phyloP scores from a whole-genome alignment of 1,139 yeast species.

The Yamadazyma spencermartinsiae region DNA sequence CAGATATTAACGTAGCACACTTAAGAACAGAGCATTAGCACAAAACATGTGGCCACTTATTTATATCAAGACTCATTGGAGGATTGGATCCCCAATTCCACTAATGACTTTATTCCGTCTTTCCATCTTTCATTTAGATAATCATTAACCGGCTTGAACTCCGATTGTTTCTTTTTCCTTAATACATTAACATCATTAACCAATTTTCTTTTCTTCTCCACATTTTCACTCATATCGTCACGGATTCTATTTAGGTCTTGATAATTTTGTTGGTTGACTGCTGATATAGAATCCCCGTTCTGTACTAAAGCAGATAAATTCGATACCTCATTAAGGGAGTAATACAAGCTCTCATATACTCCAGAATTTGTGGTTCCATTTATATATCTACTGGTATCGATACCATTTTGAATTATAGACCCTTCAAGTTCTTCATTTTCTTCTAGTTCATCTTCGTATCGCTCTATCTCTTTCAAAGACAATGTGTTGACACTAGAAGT shows the following conservation, averaged over 20 bases:
- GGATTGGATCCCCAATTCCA: slow-evolving; percentile 37
- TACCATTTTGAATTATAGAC: slow-evolving; percentile 1
- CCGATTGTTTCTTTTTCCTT: slow-evolving; percentile 38
- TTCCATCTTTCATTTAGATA: slow-evolving; percentile 40
- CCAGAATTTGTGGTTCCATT: slow-evolving; percentile 3
- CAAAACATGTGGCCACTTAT: no score
- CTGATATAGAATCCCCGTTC: slow-evolving; percentile 14
- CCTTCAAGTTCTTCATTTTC: slow-evolving; percentile 23
- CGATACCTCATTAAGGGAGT: slow-evolving; percentile 10
- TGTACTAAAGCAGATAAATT: slow-evolving; percentile 11
- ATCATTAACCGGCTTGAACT: slow-evolving; percentile 35
- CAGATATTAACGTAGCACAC: no score
- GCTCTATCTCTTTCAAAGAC: slow-evolving; percentile 27
- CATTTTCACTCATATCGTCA: slow-evolving; percentile 15
- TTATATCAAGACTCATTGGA: no score
- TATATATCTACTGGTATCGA: slow-evolving; percentile 1
- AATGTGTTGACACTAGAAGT: slow-evolving; percentile 16
- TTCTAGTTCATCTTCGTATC: slow-evolving; percentile 26
- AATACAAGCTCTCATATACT: slow-evolving; percentile 24
- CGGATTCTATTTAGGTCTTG: slow-evolving; percentile 20
- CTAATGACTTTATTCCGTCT: slow-evolving; percentile 37
- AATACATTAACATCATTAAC: slow-evolving; percentile 29
- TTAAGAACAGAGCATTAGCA: no score
- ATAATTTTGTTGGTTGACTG: slow-evolving; percentile 21
- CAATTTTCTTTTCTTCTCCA: slow-evolving; percentile 29